Percentiles rank a stretch among this genome's conserved stretches.
phyloP scores from a whole-genome alignment of 352 stramenopile species.

The Pythium brassicae region DNA sequence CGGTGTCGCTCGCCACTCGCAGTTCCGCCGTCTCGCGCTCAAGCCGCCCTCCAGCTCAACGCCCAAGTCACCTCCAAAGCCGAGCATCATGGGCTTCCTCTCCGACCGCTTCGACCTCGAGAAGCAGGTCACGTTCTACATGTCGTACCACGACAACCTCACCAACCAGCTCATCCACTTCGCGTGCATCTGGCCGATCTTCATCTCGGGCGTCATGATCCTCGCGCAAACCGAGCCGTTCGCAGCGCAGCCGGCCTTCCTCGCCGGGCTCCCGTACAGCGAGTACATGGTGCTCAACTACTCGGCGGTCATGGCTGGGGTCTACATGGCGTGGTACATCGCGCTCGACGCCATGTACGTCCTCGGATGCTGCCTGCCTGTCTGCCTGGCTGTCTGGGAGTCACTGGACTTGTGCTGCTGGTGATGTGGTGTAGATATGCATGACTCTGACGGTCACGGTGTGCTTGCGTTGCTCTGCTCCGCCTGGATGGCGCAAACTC shows the following conservation, averaged over 20 bases:
- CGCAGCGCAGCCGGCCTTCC: constrained; percentile 17
- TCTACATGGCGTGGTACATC: constrained; percentile 86
- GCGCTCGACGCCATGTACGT: constrained; percentile 46
- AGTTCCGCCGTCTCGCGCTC: neutral
- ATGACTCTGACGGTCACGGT: neutral
- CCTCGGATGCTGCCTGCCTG: neutral
- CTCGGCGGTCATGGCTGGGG: constrained; percentile 34
- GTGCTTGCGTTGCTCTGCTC: neutral
- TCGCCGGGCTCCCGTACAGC: constrained; percentile 24
- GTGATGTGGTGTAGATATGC: neutral
- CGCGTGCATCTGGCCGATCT: constrained; percentile 81
- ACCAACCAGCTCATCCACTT: constrained; percentile 84
- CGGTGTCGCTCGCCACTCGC: too few species aligned
- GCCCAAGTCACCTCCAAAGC: neutral
- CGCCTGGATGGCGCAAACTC: neutral
- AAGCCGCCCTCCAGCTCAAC: neutral
- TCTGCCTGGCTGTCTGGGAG: too few species aligned
- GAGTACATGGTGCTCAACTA: constrained; percentile 65
- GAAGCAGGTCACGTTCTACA: constrained; percentile 82
- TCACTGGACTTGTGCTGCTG: neutral
- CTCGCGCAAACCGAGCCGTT: constrained; percentile 39
- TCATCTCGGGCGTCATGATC: constrained; percentile 70
- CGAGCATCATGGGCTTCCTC: constrained; percentile 12
- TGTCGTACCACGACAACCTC: constrained; percentile 81
- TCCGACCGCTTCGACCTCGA: constrained; percentile 72